phyloP scores from a whole-genome alignment of 2,329 filamentous ascomycete species.

The Penicillium sp. region DNA sequence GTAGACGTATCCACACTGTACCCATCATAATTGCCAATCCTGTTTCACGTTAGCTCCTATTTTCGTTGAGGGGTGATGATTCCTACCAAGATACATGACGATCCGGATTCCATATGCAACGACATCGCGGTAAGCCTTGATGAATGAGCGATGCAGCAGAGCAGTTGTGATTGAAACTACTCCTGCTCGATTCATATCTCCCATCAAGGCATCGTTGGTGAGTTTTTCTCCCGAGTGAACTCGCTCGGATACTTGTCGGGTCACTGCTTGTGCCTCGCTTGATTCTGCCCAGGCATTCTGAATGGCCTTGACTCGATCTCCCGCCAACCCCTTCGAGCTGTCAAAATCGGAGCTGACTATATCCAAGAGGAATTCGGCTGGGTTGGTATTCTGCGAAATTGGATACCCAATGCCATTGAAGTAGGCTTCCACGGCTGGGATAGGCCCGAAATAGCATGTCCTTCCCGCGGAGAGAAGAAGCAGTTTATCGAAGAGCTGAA shows the following conservation, averaged over 20 bases:
- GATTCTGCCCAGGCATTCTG: slow-evolving; percentile 58
- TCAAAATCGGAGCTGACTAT: slow-evolving; percentile 76
- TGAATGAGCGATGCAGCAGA: slow-evolving; percentile 73
- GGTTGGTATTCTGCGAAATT: slow-evolving; percentile 70
- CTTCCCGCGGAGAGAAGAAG: slow-evolving; percentile 69
- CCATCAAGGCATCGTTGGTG: slow-evolving; percentile 12
- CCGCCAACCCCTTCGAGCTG: slow-evolving; percentile 48
- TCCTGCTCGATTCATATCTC: slow-evolving; percentile 41
- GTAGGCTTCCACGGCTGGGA: slow-evolving; percentile 59
- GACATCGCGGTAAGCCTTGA: slow-evolving; percentile 81
- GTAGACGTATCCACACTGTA: slow-evolving; percentile 77
- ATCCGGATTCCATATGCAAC: slow-evolving; percentile 80
- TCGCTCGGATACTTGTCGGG: slow-evolving; percentile 27
- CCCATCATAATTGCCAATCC: slow-evolving; percentile 82
- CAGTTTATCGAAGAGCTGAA: slow-evolving; percentile 76
- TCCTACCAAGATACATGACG: slow-evolving; percentile 70
- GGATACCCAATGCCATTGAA: slow-evolving; percentile 61
- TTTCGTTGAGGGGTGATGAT: slow-evolving; percentile 13
- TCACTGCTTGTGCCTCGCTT: slow-evolving; percentile 35
- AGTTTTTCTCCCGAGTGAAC: slow-evolving; percentile 28
- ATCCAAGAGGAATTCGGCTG: slow-evolving; percentile 77
- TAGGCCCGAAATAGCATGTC: slow-evolving; percentile 70
- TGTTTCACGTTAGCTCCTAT: slow-evolving; percentile 10
- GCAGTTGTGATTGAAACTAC: slow-evolving; percentile 56
- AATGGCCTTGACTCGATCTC: slow-evolving; percentile 53